These are phyloP conservation scores for Clonostachys solani DNA, from an alignment of 2,329 filamentous ascomycete genomes.

Conservation along the genomic window DNA sequence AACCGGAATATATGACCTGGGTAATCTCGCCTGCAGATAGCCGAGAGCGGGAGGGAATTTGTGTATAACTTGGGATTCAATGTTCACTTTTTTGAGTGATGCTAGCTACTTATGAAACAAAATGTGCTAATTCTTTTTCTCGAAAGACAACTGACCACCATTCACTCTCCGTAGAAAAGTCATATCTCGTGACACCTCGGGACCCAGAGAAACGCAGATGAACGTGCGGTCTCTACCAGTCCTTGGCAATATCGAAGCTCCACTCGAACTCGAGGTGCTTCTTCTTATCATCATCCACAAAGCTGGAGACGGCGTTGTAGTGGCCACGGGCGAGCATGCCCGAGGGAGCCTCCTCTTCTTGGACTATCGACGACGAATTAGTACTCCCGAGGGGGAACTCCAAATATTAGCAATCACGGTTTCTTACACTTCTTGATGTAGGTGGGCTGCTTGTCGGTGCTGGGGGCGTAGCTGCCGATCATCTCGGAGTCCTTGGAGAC, in stretches of 20 bases:
- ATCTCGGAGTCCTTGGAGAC: slow-evolving; percentile 96
- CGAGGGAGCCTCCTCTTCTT: slow-evolving; percentile 85
- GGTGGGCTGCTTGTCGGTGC: slow-evolving; percentile 77
- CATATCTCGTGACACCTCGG: not conserved
- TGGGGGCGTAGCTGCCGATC: slow-evolving; percentile 95
- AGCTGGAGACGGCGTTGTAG: slow-evolving; percentile 86
- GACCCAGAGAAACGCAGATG: not conserved
- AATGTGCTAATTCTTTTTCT: too few species aligned
- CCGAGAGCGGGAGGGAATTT: too few species aligned
- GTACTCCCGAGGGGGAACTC: not conserved
- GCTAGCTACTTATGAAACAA: too few species aligned
- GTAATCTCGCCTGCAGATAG: too few species aligned
- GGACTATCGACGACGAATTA: slow-evolving; percentile 51
- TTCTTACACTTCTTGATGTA: slow-evolving; percentile 90
- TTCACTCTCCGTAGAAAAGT: not conserved
- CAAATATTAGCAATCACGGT: not conserved
- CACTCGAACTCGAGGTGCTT: slow-evolving; percentile 90
- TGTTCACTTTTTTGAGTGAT: too few species aligned
- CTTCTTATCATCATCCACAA: slow-evolving; percentile 92
- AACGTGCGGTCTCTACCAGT: slow-evolving; percentile 59
- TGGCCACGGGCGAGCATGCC: slow-evolving; percentile 87
- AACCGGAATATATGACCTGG: too few species aligned
- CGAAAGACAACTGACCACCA: not conserved
- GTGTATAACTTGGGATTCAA: too few species aligned
- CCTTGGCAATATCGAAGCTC: slow-evolving; percentile 95